Conservation (phyloP, 2,329 filamentous ascomycete species). For the Nemania abortiva region DNA sequence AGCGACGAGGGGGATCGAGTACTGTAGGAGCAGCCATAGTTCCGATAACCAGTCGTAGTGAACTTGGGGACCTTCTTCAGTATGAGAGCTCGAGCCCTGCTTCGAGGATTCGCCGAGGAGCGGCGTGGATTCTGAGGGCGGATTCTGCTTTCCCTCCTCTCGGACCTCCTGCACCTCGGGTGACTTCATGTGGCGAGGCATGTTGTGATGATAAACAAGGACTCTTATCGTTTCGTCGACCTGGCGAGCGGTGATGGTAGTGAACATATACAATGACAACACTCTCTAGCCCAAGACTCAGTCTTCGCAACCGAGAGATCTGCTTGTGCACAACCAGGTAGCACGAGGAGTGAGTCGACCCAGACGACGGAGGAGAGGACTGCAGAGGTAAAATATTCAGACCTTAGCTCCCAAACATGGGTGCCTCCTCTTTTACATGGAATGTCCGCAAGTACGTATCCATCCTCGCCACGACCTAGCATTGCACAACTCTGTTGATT, state of each 20-base stretch:
- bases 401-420: not conserved
- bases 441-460: slow-evolving; percentile 17
- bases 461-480: slow-evolving; percentile 22
- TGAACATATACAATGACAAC: not conserved
- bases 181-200: slow-evolving; percentile 5
- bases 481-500: slow-evolving; percentile 6
- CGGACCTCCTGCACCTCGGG: slow-evolving; percentile 21
- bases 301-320: not conserved
- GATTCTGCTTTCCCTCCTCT: slow-evolving; percentile 3
- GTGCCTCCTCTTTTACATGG: slow-evolving; percentile 23
- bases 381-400: not conserved
- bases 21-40: slow-evolving; percentile 50
- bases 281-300: not conserved
- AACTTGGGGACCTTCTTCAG: slow-evolving; percentile 7
- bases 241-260: not conserved
- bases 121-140: slow-evolving; percentile 41
- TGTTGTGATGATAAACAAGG: slow-evolving; percentile 1
- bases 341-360: not conserved
- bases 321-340: not conserved
- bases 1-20: slow-evolving; percentile 63
- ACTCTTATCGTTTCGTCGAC: slow-evolving; percentile 6
- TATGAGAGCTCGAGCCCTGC: slow-evolving; percentile 11
- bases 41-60: slow-evolving; percentile 43
- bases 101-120: slow-evolving; percentile 39
- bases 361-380: slow-evolving; percentile 7